A percentile compares a stretch with the other conserved stretches of the same genome.
phyloP scores from a whole-genome alignment of 2,329 filamentous ascomycete species.

The Penicillium sp. region DNA sequence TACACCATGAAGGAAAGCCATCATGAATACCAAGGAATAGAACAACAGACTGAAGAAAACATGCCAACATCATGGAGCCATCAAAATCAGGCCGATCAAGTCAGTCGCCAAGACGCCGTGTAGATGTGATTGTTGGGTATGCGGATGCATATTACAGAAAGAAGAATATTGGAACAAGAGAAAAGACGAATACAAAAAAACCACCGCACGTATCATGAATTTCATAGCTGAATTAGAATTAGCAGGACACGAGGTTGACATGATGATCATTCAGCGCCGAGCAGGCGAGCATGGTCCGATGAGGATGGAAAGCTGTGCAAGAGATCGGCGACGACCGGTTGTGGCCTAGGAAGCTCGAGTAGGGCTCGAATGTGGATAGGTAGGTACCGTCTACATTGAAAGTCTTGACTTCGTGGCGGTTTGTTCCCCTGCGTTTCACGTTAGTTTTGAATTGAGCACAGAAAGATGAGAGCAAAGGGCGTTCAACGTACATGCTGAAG shows the following conservation, averaged over 20 bases:
- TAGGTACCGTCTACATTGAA: conserved; percentile 84
- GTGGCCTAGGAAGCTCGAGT: conserved; percentile 82
- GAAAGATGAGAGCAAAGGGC: neutral
- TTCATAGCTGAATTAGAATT: conserved; percentile 11
- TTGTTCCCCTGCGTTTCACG: conserved; percentile 68
- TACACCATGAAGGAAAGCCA: neutral
- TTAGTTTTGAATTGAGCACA: conserved; percentile 13
- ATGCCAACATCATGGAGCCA: conserved; percentile 1
- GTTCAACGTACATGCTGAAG: conserved; percentile 78
- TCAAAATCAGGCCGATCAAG: neutral
- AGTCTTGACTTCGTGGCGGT: conserved; percentile 82
- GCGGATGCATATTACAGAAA: conserved; percentile 15
- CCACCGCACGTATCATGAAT: neutral
- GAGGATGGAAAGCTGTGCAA: conserved; percentile 90
- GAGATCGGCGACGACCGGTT: conserved; percentile 81
- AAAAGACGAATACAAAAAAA: neutral
- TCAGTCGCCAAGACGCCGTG: conserved; percentile 15
- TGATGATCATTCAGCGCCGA: conserved; percentile 85
- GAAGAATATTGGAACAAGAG: conserved; percentile 7
- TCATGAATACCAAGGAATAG: neutral
- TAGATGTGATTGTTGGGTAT: conserved; percentile 10
- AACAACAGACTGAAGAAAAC: neutral
- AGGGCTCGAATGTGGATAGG: conserved; percentile 83
- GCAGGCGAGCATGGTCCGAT: conserved; percentile 86
- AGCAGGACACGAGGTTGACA: conserved; percentile 81